phyloP scores from a whole-genome alignment of 2,329 filamentous ascomycete species.

The Chaetothyriales sp. region DNA sequence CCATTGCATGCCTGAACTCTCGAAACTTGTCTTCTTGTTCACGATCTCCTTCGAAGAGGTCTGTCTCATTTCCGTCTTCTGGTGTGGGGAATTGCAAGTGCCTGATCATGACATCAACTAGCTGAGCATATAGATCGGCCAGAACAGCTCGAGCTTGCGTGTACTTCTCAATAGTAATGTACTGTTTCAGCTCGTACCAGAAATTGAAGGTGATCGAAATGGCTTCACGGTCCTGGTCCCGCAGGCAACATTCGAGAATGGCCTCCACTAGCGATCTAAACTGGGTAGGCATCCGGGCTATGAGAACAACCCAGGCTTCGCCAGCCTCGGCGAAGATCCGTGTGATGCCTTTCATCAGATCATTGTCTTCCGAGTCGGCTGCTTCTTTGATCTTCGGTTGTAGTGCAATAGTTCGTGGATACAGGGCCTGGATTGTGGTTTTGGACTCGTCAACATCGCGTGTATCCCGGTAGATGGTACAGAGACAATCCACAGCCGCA shows the following conservation, averaged over 20 bases:
- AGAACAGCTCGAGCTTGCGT: constrained; percentile 63
- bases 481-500: constrained; percentile 80
- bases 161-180: constrained; percentile 79
- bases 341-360: constrained; percentile 75
- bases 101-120: constrained; percentile 84
- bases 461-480: constrained; percentile 81
- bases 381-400: constrained; percentile 60
- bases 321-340: constrained; percentile 85
- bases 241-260: constrained; percentile 77
- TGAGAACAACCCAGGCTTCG: constrained; percentile 83
- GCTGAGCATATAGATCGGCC: constrained; percentile 66
- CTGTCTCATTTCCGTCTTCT: constrained; percentile 56
- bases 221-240: constrained; percentile 77
- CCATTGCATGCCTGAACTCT: constrained; percentile 92
- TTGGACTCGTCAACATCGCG: constrained; percentile 84
- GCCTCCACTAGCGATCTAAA: constrained; percentile 79
- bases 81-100: constrained; percentile 76
- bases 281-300: constrained; percentile 65
- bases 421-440: constrained; percentile 63
- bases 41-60: constrained; percentile 88
- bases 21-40: constrained; percentile 95
- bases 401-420: constrained; percentile 64
- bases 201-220: constrained; percentile 91
- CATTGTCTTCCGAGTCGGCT: constrained; percentile 66
- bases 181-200: constrained; percentile 98